Base-by-base conservation (phyloP, 2,329 filamentous ascomycete genomes). In the Cercospora canescens region DNA sequence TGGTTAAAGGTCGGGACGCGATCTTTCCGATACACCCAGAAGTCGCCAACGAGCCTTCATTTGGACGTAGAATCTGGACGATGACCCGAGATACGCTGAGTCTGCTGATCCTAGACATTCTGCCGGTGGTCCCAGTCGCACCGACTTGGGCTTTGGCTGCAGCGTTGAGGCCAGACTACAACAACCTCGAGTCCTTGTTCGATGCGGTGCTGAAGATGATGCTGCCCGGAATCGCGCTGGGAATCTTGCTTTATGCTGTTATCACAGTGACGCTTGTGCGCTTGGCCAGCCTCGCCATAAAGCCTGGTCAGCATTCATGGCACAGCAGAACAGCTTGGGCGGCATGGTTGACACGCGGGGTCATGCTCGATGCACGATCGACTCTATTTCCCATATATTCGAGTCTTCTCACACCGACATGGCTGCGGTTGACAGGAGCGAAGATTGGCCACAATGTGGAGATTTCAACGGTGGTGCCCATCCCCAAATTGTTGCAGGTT, bases 271-370 rank as follows among this genome's bases (percentile, higher is more conserved):
- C 45, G 21, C 48, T 63, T 32, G 61, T 63, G 45, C 61, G 61
- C 11, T n/a, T 63, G 35, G 61, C 61, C 61, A 58, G 61, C 52
- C 50, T 58, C 56, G 34, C 50, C 24, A 63, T 63, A 5, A 37
- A 34, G 9, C 61, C 61, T 6, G 61, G 61, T 32, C 56, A 28
- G 35, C 61, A 63, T 48, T 63, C 61, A 30, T 63, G 61, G 61
- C 61, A 63, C 32, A 63, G 61, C 39, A 45, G 61, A 37, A 35
- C 61, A 37, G 61, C 61, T n/a, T 63, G 61, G 61, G 61, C 61
- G 3, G 61, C 61, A n/a, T 63, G 61, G 61, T 37, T 63, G n/a
- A 63, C 61, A 8, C 61, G 52, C 30, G 28, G n/a, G 12, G 16
- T 63, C n/a, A 63, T 63, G 61, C 54, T 63, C 11, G 61, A 63